Base-by-base conservation (phyloP, 2,329 filamentous ascomycete genomes). In the Cadophora sp. region DNA sequence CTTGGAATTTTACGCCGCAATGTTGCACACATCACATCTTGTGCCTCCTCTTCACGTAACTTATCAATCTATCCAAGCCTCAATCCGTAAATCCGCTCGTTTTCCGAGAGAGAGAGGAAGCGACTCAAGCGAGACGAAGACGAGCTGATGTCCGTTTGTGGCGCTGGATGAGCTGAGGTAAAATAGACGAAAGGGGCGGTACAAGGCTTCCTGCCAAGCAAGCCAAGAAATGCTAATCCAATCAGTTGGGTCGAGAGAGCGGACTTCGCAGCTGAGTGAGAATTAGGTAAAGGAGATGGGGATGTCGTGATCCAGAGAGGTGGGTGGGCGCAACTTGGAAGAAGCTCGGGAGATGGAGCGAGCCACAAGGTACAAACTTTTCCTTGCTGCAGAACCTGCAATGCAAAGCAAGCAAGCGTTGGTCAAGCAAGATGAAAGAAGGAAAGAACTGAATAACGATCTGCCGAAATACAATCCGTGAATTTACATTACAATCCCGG, bases 221-320 rank as follows among this genome's bases (percentile, higher is more conserved):
- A 41, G 48, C 60, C 50, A 45, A 43, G n/a, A 45, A 62, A 4
- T 50, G 9, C 43, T 55, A 53, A 33, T 33, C 50, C 50, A 53
- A 53, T 53, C 50, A 53, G 7, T 53, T 53, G 50, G 50, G 27
- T 53, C 4, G 36, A 45, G 48, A 2, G 33, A 62, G 27, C 30
- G 50, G 27, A 14, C 59, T 53, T 18, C n/a, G 47, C 27, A 14
- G 63, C 56, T 64, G 62, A 59, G 62, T 59, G 62, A 58, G 62
- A 55, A 50, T 64, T 64, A 59, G 56, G 62, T 64, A 22, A 59
- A 56, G 47, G 5, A 8, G 47, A 48, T 24, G n/a, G n/a, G 47
- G 47, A 50, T 50, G 47, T 50, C 47, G 47, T 50, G 47, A 50
- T 50, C 22, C 22, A 24, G 47, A 24, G 22, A 48, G 24, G 47